A percentile compares a stretch with the other conserved stretches of the same genome.
Conservation (phyloP, 2,329 filamentous ascomycete species). For the Hawksworthiomyces lignivorus region DNA sequence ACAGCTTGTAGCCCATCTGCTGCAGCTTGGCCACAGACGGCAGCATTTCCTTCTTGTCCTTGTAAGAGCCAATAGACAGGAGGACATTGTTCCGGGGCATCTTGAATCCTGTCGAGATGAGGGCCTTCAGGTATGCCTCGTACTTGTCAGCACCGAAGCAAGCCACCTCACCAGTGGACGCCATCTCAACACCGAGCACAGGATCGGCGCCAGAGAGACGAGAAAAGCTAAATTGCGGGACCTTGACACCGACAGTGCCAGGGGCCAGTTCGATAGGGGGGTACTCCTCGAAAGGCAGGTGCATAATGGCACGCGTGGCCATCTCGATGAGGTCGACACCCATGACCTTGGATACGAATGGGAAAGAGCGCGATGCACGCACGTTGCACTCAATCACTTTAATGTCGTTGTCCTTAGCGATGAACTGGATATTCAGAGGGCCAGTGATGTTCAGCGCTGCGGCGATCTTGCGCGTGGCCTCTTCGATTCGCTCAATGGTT, state of each 20-base stretch:
- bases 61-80: constrained; percentile 91
- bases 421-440: constrained; percentile 98
- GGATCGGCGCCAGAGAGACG: constrained; percentile 92
- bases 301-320: constrained; percentile 95
- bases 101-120: constrained; percentile 93
- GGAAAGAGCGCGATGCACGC: constrained; percentile 90
- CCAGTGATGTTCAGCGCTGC: constrained; percentile 91
- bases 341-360: constrained; percentile 98
- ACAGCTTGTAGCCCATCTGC: constrained; percentile 88
- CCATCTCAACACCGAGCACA: constrained; percentile 97
- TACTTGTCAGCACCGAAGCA: constrained; percentile 95
- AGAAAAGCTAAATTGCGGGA: constrained; percentile 98
- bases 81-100: constrained; percentile 93
- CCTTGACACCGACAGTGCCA: constrained; percentile 91
- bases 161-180: constrained; percentile 94
- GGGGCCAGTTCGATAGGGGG: constrained; percentile 67
- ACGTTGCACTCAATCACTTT: constrained; percentile 99
- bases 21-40: constrained; percentile 85
- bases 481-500: constrained; percentile 84
- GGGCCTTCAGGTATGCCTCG: constrained; percentile 93
- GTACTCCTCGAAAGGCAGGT: constrained; percentile 72
- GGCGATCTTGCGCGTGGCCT: constrained; percentile 92
- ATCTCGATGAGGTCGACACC: constrained; percentile 96
- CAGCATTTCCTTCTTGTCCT: constrained; percentile 96
- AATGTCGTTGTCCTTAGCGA: constrained; percentile 98